phyloP scores from a whole-genome alignment of 192 early-diverging fungal genomes.

The Thoreauomyces humboldtii region DNA sequence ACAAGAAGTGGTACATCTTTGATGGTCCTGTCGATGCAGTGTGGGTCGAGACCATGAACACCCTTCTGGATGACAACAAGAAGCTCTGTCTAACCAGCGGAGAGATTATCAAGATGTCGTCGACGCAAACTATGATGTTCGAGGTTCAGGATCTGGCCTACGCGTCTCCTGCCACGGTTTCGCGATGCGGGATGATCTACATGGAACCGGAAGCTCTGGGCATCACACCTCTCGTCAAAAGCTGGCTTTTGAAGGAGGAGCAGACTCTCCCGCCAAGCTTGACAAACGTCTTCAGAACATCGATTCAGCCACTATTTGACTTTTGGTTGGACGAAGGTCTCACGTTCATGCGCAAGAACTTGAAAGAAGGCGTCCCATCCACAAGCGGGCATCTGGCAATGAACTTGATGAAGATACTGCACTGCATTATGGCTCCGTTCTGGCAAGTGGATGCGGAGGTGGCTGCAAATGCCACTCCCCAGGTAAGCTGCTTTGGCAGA shows the following conservation, averaged over 20 bases:
- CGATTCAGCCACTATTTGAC: slow-evolving; percentile 45
- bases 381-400: slow-evolving; percentile 50
- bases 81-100: slow-evolving; percentile 61
- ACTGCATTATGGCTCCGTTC: slow-evolving; percentile 42
- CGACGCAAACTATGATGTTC: slow-evolving; percentile 64
- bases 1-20: slow-evolving; percentile 65
- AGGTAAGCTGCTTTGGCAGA: slow-evolving; percentile 15
- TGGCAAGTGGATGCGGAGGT: slow-evolving; percentile 17
- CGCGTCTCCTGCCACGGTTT: slow-evolving; percentile 65
- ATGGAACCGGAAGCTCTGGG: slow-evolving; percentile 66
- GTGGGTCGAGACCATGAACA: slow-evolving; percentile 66
- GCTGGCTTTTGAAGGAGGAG: slow-evolving; percentile 50
- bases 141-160: slow-evolving; percentile 61
- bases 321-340: slow-evolving; percentile 43
- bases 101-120: slow-evolving; percentile 65
- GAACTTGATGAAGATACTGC: slow-evolving; percentile 52
- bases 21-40: slow-evolving; percentile 67
- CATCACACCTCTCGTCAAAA: slow-evolving; percentile 44
- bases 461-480: slow-evolving; percentile 2
- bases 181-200: slow-evolving; percentile 66
- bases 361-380: slow-evolving; percentile 54
- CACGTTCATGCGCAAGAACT: slow-evolving; percentile 45
- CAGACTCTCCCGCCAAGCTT: slow-evolving; percentile 21
- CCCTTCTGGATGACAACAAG: slow-evolving; percentile 64
- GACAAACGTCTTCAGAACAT: slow-evolving; percentile 31